phyloP scores from a whole-genome alignment of 192 early-diverging fungal genomes.

The Coemansia javaensis region DNA sequence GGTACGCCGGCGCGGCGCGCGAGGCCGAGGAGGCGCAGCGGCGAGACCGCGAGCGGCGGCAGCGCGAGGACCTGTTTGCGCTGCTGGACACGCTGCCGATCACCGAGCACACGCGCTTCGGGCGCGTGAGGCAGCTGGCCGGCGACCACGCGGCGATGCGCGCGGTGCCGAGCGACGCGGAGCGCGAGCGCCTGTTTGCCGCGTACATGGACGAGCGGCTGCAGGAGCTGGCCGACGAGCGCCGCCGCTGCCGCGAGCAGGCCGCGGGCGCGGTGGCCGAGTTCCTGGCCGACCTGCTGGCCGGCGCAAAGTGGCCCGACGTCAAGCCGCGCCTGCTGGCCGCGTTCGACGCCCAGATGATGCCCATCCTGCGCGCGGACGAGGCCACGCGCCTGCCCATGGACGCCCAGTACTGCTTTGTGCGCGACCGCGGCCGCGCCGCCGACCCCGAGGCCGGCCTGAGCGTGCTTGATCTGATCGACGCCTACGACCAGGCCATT shows the following conservation, averaged over 20 bases:
- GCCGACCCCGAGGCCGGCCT: constrained; percentile 52
- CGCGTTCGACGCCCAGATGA: constrained; percentile 15
- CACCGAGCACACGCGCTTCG: constrained; percentile 54
- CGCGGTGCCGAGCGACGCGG: constrained; percentile 55
- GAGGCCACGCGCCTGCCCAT: constrained; percentile 15
- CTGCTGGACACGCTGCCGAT: constrained; percentile 54
- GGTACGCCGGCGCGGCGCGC: constrained; percentile 53
- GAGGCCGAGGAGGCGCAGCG: constrained; percentile 51
- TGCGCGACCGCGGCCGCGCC: not conserved
- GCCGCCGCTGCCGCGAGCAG: constrained; percentile 56
- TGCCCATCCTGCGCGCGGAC: constrained; percentile 22
- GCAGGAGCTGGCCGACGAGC: constrained; percentile 62
- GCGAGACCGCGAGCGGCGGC: constrained; percentile 19
- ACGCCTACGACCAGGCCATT: constrained; percentile 70
- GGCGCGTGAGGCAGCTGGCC: constrained; percentile 52
- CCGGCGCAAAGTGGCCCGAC: constrained; percentile 23
- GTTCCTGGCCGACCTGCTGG: constrained; percentile 5
- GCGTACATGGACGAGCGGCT: constrained; percentile 66
- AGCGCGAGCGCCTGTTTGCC: constrained; percentile 63
- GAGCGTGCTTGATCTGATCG: constrained; percentile 76
- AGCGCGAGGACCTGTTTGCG: constrained; percentile 53
- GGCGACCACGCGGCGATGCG: constrained; percentile 59
- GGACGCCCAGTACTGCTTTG: constrained; percentile 11
- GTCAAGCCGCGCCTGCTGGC: constrained; percentile 16
- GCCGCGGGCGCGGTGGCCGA: constrained; percentile 52